Base-by-base conservation (phyloP, 805 yeast species). In the Schwanniomyces vanrijiae region DNA sequence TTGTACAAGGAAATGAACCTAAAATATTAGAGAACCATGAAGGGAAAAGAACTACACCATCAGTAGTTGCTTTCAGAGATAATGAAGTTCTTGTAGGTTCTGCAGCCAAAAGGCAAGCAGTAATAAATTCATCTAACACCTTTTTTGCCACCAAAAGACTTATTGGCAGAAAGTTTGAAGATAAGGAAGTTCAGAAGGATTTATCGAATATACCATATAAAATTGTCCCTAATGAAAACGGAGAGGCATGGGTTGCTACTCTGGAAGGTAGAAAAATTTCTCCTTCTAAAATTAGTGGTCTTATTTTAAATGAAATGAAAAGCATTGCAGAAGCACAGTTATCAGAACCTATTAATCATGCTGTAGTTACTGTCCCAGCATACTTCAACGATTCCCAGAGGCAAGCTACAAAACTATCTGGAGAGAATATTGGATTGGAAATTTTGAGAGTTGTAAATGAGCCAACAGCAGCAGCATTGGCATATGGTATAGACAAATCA, bases 381-480 rank as follows among this genome's bases (percentile, higher is more conserved):
- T 87, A 87, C 62, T 87, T 87, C 71, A 86, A 86, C 65, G 92
- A 86, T 50, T 65, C 76, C 1, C 94, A 86, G 64, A 76, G 94
- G 65, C 90, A 83, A 62, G 91, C 92, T 4, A 87, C 94, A n/a
- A 85, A 86, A 61, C 78, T 78, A 60, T 88, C 92, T 0, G 95
- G 92, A 28, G 74, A 76, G 57, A 68, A 84, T 55, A 87, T 86
- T n/a, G 92, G 92, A 21, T 66, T 87, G 55, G 83, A 86, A 48
- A 87, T 87, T 24, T 66, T 86, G 56, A 73, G 95, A 64, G 90
- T 87, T 40, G 78, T 87, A 26, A 87, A 87, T 65, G 94, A 87
- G 66, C 94, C 94, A 35, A 87, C 94, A 20, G 92, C 92, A 9
- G 92, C 94, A 24, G 92, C 92, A 13, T 75, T 87, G 56, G 90